Conservation (phyloP, 148 eudicot genomes). For the Chenopodium formosanum region DNA sequence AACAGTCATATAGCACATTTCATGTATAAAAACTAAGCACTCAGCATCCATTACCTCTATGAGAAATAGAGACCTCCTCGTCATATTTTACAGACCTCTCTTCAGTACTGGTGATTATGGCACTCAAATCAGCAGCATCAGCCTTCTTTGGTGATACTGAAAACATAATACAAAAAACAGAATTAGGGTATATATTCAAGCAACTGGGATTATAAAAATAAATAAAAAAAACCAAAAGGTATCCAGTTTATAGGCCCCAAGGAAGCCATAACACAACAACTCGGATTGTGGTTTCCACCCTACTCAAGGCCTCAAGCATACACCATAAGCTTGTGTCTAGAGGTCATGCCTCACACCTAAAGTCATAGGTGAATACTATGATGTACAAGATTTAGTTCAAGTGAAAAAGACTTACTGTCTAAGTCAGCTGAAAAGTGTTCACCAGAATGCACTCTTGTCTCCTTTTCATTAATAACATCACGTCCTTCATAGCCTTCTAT, state of each 20-base stretch:
- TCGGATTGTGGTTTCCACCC: not conserved
- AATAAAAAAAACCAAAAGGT: too few relatives aligned
- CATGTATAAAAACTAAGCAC: not conserved
- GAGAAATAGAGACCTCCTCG: not conserved
- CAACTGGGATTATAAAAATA: not conserved
- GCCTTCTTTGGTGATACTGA: constrained; percentile 2
- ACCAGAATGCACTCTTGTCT: constrained; percentile 22
- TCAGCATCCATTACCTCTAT: constrained; percentile 11
- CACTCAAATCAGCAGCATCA: constrained; percentile 17
- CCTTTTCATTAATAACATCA: constrained; percentile 15
- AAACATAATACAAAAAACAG: not conserved
- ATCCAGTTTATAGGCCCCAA: too few relatives aligned
- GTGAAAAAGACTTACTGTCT: constrained; percentile 33
- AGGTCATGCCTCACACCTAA: not conserved
- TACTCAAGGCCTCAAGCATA: not conserved
- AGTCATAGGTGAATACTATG: not conserved
- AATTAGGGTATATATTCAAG: not conserved
- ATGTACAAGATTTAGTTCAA: not conserved
- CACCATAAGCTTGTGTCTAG: not conserved
- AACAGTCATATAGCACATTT: too few relatives aligned
- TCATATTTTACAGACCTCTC: not conserved
- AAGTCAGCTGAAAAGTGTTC: constrained; percentile 23
- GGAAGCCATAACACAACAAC: too few relatives aligned
- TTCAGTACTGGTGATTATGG: not conserved
- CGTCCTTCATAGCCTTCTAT: not conserved